Evolutionary conservation across 306 rosid genomes (phyloP), one percentile per base, ranked within the genome.

Genomic region (Trichosanthes cucumerina): DNA sequence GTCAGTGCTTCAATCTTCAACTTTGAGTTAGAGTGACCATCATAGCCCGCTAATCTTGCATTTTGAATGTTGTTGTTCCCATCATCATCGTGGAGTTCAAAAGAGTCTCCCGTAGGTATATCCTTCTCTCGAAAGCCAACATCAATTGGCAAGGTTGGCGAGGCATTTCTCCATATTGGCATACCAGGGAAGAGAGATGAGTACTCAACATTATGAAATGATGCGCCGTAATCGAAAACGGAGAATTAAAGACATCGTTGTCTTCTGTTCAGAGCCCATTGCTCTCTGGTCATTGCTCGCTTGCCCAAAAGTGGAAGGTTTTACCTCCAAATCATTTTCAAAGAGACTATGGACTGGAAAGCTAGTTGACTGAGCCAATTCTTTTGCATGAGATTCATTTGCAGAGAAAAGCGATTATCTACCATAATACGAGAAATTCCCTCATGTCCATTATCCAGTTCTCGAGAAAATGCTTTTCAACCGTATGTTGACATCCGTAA

Each of bases 151-250:
- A 79, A 78, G 34, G 80, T 76, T 60, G 88, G 54, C 63, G 89
- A 76, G 58, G 76, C 84, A 78, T 89, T 79, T 80, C 83, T 84
- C 98, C 97, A 92, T n/a, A 81, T 82, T 39, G 90, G 79, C 82
- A 88, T 77, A 76, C 86, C 95, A 79, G 87, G 87, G 80, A 91
- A 89, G 70, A 90, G 88, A 81, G 96, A 80, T 72, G 89, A 82
- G 76, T 82, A 87, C 77, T 87, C 90, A 81, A 87, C 74, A 80
- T 83, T 80, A 81, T 87, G 85, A 83, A 91, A 91, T 28, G 97
- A 84, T 66, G 90, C 75, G 76, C 86, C 91, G 62, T 86, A 85
- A 65, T 89, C 92, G 78, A 87, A 84, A 77, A 89, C 81, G 16
- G 84, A 79, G 97, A 88, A 82, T 79, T 85, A 63, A 89, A 89